phyloP scores from a whole-genome alignment of 164 flowering plant genomes.

The Kingdonia uniflora region DNA sequence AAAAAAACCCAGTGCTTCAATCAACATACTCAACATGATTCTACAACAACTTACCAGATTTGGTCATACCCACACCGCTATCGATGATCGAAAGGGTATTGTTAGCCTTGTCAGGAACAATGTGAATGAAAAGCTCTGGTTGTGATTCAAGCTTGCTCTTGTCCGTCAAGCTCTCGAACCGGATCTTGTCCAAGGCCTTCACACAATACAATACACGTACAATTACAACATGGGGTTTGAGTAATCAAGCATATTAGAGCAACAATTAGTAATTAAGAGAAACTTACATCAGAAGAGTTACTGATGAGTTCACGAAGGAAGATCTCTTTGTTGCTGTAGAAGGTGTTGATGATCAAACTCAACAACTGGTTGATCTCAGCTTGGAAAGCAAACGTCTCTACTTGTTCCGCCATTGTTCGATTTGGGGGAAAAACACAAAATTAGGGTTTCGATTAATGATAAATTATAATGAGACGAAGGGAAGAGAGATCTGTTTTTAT shows the following conservation, averaged over 20 bases:
- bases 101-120: conserved; percentile 7
- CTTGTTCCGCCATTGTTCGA: too few species aligned
- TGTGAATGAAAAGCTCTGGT: conserved; percentile 9
- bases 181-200: conserved; percentile 11
- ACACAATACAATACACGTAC: neutral
- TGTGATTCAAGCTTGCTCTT: conserved; percentile 11
- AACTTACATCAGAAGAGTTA: conserved; percentile 13
- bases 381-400: neutral
- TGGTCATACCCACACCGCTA: conserved; percentile 10
- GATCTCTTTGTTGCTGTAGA: conserved; percentile 12
- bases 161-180: conserved; percentile 11
- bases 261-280: neutral
- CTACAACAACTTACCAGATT: conserved; percentile 10
- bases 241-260: too few species aligned
- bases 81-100: conserved; percentile 8
- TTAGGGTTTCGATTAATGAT: too few species aligned
- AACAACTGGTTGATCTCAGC: conserved; percentile 10
- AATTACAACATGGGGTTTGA: too few species aligned
- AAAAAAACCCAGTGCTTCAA: too few species aligned
- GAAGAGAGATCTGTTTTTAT: too few species aligned
- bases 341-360: conserved; percentile 11
- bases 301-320: conserved; percentile 11
- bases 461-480: too few species aligned
- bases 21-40: too few species aligned
- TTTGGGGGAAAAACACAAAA: too few species aligned